Base-by-base conservation (phyloP, 108 stramenopile genomes). In the Nitzschia palea region DNA sequence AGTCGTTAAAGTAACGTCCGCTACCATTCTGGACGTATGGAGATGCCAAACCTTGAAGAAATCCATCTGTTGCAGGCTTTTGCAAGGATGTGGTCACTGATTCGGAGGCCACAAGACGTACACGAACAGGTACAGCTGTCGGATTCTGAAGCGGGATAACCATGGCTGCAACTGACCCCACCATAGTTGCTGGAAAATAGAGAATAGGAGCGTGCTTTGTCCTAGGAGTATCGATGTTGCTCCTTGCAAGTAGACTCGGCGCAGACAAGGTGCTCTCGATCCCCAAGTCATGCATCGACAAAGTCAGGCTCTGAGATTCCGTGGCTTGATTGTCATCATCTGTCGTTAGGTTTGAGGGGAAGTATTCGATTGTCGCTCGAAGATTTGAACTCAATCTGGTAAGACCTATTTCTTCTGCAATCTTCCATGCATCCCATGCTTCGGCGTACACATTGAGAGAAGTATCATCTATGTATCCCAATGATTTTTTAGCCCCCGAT, bases 111-210 rank as follows among this genome's bases (percentile, higher is more conserved):
- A 70, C 72, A 2, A 93, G 67, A n/a, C 81, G 74, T 14, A 93
- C 82, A 20, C 79, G 67, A 20, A 93, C 78, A 34, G 85, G 82
- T 40, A 85, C 77, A 34, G 55, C 79, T 12, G 87, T 84, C 43
- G 92, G 92, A 66, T 93, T 93, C 22, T 54, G 53, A 14, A 93
- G 37, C 15, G 79, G 80, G 26, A 93, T 62, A 28, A 53, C 62
- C 35, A 69, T 40, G 32, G 37, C 23, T 0, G 65, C 34, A 18
- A 83, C 78, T 14, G 69, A 64, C 1, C 80, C 85, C 33, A 93
- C 86, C 27, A 61, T 70, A 48, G 78, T 76, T 18, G 84, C 64
- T 28, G 78, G 71, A 62, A 93, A 90, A 26, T 87, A 73, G 9
- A 88, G 28, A 55, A 70, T 36, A 26, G 76, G 65, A 27, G 53